phyloP scores from a whole-genome alignment of 805 yeast species.

The Ogataea paraovalis region DNA sequence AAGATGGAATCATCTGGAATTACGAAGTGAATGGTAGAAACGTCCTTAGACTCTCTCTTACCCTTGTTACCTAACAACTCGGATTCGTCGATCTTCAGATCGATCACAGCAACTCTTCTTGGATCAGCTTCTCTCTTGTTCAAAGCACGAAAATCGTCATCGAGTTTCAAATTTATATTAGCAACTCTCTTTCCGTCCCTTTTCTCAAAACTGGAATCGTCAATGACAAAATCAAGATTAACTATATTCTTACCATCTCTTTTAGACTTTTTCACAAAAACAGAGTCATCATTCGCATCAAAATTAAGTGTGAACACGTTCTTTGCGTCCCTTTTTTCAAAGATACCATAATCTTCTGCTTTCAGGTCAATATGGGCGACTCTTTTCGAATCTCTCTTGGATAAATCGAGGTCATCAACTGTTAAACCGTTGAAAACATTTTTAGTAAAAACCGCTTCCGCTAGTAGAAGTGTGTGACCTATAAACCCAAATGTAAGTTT shows the following conservation, averaged over 20 bases:
- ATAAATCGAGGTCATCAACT: conserved; percentile 5
- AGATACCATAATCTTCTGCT: conserved; percentile 12
- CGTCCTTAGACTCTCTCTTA: conserved; percentile 14
- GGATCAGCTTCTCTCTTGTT: conserved; percentile 12
- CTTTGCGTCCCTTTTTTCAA: conserved; percentile 5
- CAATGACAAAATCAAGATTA: conserved; percentile 2
- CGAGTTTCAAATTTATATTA: conserved; percentile 1
- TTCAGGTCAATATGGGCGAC: conserved; percentile 13
- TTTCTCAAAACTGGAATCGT: conserved; percentile 6
- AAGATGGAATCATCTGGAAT: not conserved
- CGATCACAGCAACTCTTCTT: conserved; percentile 16
- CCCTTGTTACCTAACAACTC: conserved; percentile 4
- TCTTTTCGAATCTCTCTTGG: conserved; percentile 15
- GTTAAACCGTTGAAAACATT: conserved; percentile 14
- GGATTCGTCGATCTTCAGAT: conserved; percentile 16
- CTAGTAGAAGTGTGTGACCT: not conserved
- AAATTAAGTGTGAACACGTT: conserved; percentile 7
- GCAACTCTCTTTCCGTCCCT: conserved; percentile 22
- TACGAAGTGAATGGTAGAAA: conserved; percentile 1
- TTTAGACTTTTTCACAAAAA: not conserved
- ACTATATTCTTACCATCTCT: conserved; percentile 7
- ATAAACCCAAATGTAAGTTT: not conserved
- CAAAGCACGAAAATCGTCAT: conserved; percentile 1
- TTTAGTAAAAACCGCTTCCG: conserved; percentile 8
- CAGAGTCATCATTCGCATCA: conserved; percentile 1